Conservation (phyloP, 2,329 filamentous ascomycete genomes). For the Anthostomella pinea region DNA sequence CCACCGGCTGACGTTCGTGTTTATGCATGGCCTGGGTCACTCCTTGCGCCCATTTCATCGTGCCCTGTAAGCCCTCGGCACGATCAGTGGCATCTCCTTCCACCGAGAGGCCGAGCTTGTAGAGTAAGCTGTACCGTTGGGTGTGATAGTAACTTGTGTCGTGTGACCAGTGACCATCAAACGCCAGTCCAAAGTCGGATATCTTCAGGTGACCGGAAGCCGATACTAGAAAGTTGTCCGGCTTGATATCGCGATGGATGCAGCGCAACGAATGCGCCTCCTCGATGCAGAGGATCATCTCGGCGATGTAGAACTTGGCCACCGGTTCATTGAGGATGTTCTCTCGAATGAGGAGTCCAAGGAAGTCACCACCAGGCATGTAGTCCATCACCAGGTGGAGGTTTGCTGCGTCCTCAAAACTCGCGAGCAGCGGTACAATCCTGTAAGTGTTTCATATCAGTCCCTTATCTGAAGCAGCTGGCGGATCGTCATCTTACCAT, state of each 20-base stretch:
- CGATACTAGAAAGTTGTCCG: conserved; percentile 93
- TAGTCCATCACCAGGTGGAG: conserved; percentile 98
- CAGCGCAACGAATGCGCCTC: conserved; percentile 84
- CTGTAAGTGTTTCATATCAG: conserved; percentile 34
- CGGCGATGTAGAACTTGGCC: conserved; percentile 83
- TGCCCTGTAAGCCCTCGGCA: conserved; percentile 34
- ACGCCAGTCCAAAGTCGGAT: conserved; percentile 92
- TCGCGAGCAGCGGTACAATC: conserved; percentile 83
- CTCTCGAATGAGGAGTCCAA: conserved; percentile 80
- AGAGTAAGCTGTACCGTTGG: conserved; percentile 74
- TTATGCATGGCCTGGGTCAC: conserved; percentile 38
- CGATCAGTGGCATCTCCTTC: conserved; percentile 71
- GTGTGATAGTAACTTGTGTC: conserved; percentile 83
- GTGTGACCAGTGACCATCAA: conserved; percentile 93
- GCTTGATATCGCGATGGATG: conserved; percentile 95
- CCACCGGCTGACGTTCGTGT: conserved; percentile 37
- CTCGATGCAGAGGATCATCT: conserved; percentile 95
- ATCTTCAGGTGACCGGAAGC: conserved; percentile 89
- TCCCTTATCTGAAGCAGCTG: background rate
- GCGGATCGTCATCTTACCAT: conserved; percentile 51
- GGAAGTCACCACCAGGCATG: conserved; percentile 94
- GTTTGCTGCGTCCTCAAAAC: conserved; percentile 81
- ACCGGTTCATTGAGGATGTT: conserved; percentile 76
- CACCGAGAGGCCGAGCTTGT: conserved; percentile 71
- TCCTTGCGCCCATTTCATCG: conserved; percentile 39